Conservation (phyloP, 1,284 basidiomycete genomes). For the Irpex sp. region DNA sequence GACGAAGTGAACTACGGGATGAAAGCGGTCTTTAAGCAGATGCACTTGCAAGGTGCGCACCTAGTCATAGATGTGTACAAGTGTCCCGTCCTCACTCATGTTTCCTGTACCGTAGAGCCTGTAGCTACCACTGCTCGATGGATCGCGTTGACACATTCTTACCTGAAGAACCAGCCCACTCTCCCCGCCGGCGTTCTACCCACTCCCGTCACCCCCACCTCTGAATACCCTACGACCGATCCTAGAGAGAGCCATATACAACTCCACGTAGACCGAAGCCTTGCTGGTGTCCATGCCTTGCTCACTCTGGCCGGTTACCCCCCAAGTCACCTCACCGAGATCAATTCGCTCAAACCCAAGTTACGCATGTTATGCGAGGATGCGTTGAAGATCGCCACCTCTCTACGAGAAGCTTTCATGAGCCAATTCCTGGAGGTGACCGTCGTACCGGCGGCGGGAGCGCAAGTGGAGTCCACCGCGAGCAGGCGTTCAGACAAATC, state of each 20-base stretch:
- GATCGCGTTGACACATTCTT: constrained; percentile 30
- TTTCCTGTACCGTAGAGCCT: constrained; percentile 21
- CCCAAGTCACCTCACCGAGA: constrained; percentile 22
- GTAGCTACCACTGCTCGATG: constrained; percentile 34
- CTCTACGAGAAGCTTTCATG: constrained; percentile 29
- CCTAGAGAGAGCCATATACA: constrained; percentile 11
- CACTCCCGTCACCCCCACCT: constrained; percentile 20
- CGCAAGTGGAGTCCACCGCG: background rate
- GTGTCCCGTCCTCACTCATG: background rate
- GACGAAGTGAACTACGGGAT: constrained; percentile 29
- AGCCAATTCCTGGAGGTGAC: constrained; percentile 30
- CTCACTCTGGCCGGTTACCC: constrained; percentile 28
- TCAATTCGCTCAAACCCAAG: constrained; percentile 11
- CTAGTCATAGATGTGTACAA: background rate
- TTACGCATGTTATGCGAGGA: constrained; percentile 18
- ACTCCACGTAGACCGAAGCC: constrained; percentile 20
- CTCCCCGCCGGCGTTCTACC: constrained; percentile 12
- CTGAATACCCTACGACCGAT: constrained; percentile 14
- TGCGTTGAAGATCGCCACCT: constrained; percentile 25
- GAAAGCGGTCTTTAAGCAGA: constrained; percentile 28
- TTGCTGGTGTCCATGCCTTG: constrained; percentile 30
- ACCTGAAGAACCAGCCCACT: constrained; percentile 21
- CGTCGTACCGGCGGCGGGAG: constrained; percentile 18
- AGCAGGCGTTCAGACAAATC: background rate
- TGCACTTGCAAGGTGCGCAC: constrained; percentile 28